These are phyloP conservation scores for Marasmius tenuissimus DNA, from an alignment of 1,284 basidiomycete genomes.

Conservation along the genomic window DNA sequence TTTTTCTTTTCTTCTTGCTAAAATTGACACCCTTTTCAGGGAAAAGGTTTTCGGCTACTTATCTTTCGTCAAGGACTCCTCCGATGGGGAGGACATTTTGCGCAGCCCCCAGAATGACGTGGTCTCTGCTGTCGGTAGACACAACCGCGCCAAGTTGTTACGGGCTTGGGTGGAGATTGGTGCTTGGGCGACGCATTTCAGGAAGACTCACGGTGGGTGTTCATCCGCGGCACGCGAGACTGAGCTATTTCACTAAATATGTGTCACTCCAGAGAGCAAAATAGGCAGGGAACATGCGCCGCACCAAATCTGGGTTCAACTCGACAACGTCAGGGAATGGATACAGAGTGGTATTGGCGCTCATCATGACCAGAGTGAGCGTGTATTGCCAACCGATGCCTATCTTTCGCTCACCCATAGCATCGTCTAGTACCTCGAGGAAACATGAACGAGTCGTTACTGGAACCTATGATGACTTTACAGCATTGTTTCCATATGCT, in stretches of 20 bases:
- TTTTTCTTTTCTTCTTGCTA: conserved; percentile 14
- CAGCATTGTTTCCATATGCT: conserved; percentile 44
- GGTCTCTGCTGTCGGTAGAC: conserved; percentile 37
- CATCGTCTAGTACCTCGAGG: conserved; percentile 49
- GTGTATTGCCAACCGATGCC: neutral
- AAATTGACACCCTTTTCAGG: conserved; percentile 23
- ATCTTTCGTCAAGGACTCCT: conserved; percentile 51
- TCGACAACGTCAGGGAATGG: conserved; percentile 63
- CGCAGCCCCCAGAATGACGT: conserved; percentile 55
- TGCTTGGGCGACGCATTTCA: conserved; percentile 63
- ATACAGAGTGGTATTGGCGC: conserved; percentile 72
- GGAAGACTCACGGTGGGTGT: conserved; percentile 45
- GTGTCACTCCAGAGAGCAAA: neutral
- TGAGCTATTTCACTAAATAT: neutral
- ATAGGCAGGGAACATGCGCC: conserved; percentile 28
- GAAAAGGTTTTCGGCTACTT: conserved; percentile 58
- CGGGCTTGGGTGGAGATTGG: conserved; percentile 76
- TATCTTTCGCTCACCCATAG: conserved; percentile 2
- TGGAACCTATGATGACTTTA: conserved; percentile 36
- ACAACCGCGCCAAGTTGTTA: conserved; percentile 59
- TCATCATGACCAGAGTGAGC: conserved; percentile 72
- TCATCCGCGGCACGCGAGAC: neutral
- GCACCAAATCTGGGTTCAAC: conserved; percentile 46
- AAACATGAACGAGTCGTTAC: conserved; percentile 39
- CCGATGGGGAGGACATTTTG: conserved; percentile 40